These are phyloP conservation scores for Symbiodinium natans DNA, from an alignment of 73 alveolate species.

Conservation along the genomic window DNA sequence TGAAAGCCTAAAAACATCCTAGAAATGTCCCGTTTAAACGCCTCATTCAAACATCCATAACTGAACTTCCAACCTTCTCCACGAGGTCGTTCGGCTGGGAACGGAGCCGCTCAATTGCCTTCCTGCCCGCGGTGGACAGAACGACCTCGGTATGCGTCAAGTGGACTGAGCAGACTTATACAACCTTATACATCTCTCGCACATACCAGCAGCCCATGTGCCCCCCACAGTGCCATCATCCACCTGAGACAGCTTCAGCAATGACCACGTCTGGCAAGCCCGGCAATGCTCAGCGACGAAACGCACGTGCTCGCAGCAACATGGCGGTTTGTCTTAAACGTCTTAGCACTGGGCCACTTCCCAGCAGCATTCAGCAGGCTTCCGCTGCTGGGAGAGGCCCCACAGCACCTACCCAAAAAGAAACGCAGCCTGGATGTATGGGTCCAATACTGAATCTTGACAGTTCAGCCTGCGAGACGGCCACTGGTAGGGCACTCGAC, in stretches of 20 bases:
- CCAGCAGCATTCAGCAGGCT: slow-evolving; percentile 10
- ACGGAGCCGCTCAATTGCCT: background rate
- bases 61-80: slow-evolving; percentile 13
- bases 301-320: too few relatives aligned
- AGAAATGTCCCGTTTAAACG: too few relatives aligned
- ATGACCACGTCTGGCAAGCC: too few relatives aligned
- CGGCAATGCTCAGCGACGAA: too few relatives aligned
- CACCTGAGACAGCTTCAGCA: background rate
- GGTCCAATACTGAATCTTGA: background rate
- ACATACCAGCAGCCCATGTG: background rate
- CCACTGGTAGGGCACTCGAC: background rate
- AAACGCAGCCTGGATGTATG: background rate
- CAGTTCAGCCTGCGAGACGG: slow-evolving; percentile 13
- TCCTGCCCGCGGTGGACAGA: background rate
- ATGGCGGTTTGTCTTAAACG: too few relatives aligned
- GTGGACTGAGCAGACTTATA: background rate
- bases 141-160: background rate
- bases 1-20: too few relatives aligned
- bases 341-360: slow-evolving; percentile 15
- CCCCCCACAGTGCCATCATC: background rate
- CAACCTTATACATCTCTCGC: too few relatives aligned
- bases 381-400: slow-evolving; percentile 35
- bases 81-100: background rate
- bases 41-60: too few relatives aligned
- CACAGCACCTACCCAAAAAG: background rate